These are phyloP conservation scores for Fomitopsis schrenkii DNA, from an alignment of 1,284 basidiomycete species.

Conservation along the genomic window DNA sequence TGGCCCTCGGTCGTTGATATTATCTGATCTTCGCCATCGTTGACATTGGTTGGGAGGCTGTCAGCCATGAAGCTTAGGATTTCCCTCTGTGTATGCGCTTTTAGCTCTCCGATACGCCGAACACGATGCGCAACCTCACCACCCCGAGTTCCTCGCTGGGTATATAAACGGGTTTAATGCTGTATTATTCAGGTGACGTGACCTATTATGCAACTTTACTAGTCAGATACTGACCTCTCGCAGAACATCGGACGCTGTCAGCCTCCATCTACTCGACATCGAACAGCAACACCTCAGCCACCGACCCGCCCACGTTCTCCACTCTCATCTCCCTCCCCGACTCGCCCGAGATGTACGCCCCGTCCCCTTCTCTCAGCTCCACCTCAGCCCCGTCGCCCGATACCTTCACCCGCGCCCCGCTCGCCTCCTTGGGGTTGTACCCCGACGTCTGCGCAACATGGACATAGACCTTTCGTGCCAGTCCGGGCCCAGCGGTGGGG, in stretches of 20 bases:
- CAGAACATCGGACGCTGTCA: too few relatives aligned
- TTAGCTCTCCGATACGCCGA: too few relatives aligned
- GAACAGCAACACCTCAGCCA: constrained; percentile 71
- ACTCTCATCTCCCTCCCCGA: constrained; percentile 42
- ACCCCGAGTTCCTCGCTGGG: too few relatives aligned
- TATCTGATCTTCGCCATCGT: constrained; percentile 28
- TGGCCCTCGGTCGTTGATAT: constrained; percentile 58
- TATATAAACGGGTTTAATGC: too few relatives aligned
- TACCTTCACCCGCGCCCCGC: constrained; percentile 46
- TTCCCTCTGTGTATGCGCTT: too few relatives aligned
- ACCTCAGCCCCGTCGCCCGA: constrained; percentile 36
- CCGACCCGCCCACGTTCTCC: constrained; percentile 55
- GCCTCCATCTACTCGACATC: constrained; percentile 49
- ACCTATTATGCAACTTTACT: too few relatives aligned
- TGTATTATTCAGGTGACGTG: too few relatives aligned
- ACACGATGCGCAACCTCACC: too few relatives aligned
- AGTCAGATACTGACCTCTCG: too few relatives aligned
- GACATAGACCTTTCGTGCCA: constrained; percentile 51
- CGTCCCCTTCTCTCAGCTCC: constrained; percentile 62
- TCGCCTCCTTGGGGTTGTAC: constrained; percentile 53
- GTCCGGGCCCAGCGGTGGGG: constrained; percentile 8
- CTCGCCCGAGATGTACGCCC: constrained; percentile 56
- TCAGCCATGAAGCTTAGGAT: too few relatives aligned
- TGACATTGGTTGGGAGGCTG: background rate
- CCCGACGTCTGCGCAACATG: constrained; percentile 76